Evolutionary conservation across 2,329 filamentous ascomycete species (phyloP).

Genomic region (Mycosphaerella sp.): DNA sequence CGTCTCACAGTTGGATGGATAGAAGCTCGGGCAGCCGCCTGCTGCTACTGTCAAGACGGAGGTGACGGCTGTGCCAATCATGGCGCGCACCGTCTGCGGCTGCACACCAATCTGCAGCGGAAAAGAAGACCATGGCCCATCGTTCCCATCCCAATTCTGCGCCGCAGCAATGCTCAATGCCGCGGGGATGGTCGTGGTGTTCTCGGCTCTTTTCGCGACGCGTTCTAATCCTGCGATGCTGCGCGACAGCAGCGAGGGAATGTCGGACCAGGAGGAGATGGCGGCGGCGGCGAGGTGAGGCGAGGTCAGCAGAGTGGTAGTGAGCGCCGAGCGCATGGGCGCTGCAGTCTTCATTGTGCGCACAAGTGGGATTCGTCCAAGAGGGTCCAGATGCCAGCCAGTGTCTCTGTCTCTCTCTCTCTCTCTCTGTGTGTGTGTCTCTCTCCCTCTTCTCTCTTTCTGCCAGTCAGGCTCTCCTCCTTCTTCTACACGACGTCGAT

Average conservation of each 20-base stretch:
- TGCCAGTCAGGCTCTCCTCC: neutral
- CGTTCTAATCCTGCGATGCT: slow-evolving; percentile 1
- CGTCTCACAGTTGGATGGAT: slow-evolving; percentile 28
- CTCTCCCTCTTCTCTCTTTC: no score
- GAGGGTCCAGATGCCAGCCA: neutral
- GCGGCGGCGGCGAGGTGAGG: slow-evolving; percentile 3
- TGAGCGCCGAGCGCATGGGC: neutral
- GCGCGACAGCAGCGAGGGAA: slow-evolving; percentile 5
- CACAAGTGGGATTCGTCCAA: neutral
- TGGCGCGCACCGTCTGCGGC: slow-evolving; percentile 31
- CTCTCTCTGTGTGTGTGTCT: no score
- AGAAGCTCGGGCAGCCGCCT: slow-evolving; percentile 27
- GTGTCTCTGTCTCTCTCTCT: neutral
- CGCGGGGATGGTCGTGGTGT: slow-evolving; percentile 25
- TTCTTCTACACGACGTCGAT: neutral
- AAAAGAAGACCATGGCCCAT: slow-evolving; percentile 35
- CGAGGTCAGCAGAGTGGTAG: slow-evolving; percentile 6
- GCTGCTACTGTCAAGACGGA: slow-evolving; percentile 28
- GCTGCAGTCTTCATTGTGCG: slow-evolving; percentile 1
- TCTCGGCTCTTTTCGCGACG: neutral
- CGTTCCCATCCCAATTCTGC: slow-evolving; percentile 36
- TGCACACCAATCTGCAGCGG: slow-evolving; percentile 32
- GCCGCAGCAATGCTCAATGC: slow-evolving; percentile 32
- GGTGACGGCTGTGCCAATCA: slow-evolving; percentile 30
- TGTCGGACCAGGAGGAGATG: slow-evolving; percentile 4